Evolutionary conservation across 331 rosid species (phyloP).

Genomic region (Quercus tomentella): DNA sequence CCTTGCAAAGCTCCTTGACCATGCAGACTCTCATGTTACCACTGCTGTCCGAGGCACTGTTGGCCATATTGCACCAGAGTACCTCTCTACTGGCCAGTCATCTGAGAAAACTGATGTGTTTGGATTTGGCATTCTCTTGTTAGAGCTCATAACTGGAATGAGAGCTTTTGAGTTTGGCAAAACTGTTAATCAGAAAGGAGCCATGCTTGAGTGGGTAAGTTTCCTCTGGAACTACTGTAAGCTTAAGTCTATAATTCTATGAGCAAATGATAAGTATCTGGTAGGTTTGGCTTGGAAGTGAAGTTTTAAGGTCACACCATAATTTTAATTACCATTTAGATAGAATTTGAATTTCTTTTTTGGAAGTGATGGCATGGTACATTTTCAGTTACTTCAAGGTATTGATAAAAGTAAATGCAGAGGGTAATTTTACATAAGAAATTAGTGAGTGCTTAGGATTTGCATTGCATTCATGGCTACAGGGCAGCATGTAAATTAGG

Average conservation of each 20-base stretch:
- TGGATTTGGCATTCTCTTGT: slow-evolving; percentile 90
- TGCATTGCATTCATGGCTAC: too few relatives aligned
- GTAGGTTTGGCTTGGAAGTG: not conserved
- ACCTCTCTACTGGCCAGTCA: slow-evolving; percentile 97
- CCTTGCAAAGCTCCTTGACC: slow-evolving; percentile 98
- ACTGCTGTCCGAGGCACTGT: slow-evolving; percentile 99
- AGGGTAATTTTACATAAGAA: too few relatives aligned
- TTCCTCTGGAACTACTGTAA: slow-evolving; percentile 6
- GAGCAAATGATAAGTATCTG: not conserved
- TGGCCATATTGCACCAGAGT: slow-evolving; percentile 97
- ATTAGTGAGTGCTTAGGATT: too few relatives aligned
- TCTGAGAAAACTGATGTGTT: slow-evolving; percentile 97
- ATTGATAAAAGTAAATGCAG: too few relatives aligned
- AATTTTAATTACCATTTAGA: not conserved
- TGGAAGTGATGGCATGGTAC: not conserved
- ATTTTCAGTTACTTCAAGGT: too few relatives aligned
- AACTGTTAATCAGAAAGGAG: slow-evolving; percentile 89
- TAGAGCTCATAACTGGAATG: slow-evolving; percentile 98
- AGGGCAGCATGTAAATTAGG: too few relatives aligned
- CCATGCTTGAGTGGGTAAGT: slow-evolving; percentile 96
- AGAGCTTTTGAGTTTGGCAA: slow-evolving; percentile 92
- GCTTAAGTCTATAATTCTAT: not conserved
- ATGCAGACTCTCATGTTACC: slow-evolving; percentile 94
- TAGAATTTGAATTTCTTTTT: not conserved
- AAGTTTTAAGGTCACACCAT: not conserved